Evolutionary conservation across 2,329 filamentous ascomycete species (phyloP).

Genomic region (Chrysosporium keratinophilum): DNA sequence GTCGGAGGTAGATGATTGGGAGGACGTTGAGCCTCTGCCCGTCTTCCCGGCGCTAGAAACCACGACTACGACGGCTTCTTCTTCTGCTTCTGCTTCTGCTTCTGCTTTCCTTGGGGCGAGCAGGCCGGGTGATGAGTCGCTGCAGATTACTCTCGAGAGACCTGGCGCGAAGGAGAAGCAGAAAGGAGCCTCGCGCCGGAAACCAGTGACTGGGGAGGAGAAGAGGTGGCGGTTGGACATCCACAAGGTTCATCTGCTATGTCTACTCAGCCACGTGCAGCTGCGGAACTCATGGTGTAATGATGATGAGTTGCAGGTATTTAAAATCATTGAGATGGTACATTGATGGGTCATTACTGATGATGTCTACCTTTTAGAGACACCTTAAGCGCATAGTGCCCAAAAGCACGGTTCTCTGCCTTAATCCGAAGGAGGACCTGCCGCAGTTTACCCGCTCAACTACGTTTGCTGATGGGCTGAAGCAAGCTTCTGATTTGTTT

Average conservation of each 20-base stretch:
- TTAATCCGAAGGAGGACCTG: constrained; percentile 58
- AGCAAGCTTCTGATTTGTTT: constrained; percentile 58
- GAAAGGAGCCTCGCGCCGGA: constrained; percentile 33
- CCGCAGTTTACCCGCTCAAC: constrained; percentile 67
- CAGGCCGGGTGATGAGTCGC: constrained; percentile 16
- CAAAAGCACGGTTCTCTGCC: constrained; percentile 53
- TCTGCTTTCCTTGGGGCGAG: background rate
- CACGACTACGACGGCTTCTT: constrained; percentile 18
- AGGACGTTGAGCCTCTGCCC: constrained; percentile 46
- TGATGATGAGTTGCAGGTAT: constrained; percentile 55
- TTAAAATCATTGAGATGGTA: constrained; percentile 10
- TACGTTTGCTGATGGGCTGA: constrained; percentile 68
- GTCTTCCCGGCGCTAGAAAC: constrained; percentile 21
- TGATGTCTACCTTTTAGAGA: constrained; percentile 18
- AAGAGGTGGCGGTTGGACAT: constrained; percentile 56
- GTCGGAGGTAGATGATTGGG: constrained; percentile 45
- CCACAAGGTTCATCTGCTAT: constrained; percentile 81
- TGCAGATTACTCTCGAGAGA: constrained; percentile 33
- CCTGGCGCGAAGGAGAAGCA: constrained; percentile 21
- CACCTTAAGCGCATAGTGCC: constrained; percentile 55
- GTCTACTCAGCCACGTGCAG: constrained; percentile 66
- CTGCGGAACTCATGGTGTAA: constrained; percentile 85
- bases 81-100: too few relatives aligned
- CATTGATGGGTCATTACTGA: constrained; percentile 11
- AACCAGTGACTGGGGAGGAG: constrained; percentile 47